Conservation (phyloP, 2,329 filamentous ascomycete genomes). For the Lecanoromycetidae sp. region DNA sequence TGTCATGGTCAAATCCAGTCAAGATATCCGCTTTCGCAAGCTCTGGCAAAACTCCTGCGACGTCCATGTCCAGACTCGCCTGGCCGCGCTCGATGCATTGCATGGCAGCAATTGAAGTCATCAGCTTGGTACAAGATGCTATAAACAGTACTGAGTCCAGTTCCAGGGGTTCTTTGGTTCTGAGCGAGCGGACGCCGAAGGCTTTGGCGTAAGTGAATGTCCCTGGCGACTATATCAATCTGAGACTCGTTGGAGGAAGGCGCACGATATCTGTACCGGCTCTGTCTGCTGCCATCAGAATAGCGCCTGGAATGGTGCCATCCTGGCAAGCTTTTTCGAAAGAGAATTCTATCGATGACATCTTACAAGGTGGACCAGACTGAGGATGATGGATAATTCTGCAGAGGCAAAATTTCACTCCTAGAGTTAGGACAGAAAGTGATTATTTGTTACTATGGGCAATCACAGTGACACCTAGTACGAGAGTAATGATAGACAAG, state of each 20-base stretch:
- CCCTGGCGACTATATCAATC: conserved; percentile 19
- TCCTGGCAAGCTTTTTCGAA: conserved; percentile 3
- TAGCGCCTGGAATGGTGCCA: conserved; percentile 6
- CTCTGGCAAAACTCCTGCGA: neutral
- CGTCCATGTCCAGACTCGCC: conserved; percentile 2
- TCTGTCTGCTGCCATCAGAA: conserved; percentile 9
- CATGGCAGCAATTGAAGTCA: conserved; percentile 10
- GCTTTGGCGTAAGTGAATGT: conserved; percentile 27
- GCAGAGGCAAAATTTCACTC: too few relatives aligned
- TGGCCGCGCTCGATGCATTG: conserved; percentile 7
- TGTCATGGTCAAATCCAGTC: conserved; percentile 4
- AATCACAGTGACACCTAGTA: too few relatives aligned
- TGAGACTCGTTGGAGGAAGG: neutral
- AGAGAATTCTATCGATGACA: neutral
- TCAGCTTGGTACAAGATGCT: conserved; percentile 8
- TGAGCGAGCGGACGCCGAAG: conserved; percentile 25
- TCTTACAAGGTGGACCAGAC: too few relatives aligned
- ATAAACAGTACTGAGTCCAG: neutral
- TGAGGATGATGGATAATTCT: too few relatives aligned
- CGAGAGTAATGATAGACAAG: too few relatives aligned
- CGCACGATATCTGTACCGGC: neutral
- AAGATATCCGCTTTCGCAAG: neutral
- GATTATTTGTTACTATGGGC: too few relatives aligned
- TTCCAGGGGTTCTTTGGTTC: neutral
- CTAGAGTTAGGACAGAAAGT: too few relatives aligned